Evolutionary conservation across 768 basidiomycete species (phyloP), one percentile per base, ranked within the genome.

Genomic region (Lepiota brunneoincarnata): DNA sequence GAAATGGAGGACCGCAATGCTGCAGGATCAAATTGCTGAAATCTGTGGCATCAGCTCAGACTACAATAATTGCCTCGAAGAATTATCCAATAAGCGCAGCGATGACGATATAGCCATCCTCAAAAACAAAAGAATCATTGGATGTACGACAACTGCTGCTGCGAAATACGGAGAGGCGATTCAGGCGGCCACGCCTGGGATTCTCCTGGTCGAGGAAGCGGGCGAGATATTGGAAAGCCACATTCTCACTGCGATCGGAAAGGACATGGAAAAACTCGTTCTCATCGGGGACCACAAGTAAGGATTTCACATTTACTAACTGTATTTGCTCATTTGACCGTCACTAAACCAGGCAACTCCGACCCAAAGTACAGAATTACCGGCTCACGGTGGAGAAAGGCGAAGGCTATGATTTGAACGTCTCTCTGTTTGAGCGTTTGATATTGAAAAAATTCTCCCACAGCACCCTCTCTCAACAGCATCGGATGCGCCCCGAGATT

Each of bases 401-500:
- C 1, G 78, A 83, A 2, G 86, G 85, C 2, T 88, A 72, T 58
- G 82, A 88, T 56, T 72, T 89, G 20, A 89, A 89, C 52, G 68
- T 73, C 46, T 86, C 84, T 0, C 68, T 89, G 0, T 89, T 89
- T 58, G 87, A 89, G 57, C 81, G 87, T 4, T 75, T 88, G 1
- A 81, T 87, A 17, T 64, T 80, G 9, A 75, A 76, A 54, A 79
- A 76, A 0, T 89, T 82, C 60, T 87, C 87, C 0, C 86, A 89
- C 61, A 59, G 67, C 43, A 81, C 75, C 0, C 76, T 89, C 15
- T 63, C 59, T 0, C 61, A 75, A 40, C 87, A 89, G 56, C 87
- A 88, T 61, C 80, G 87, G 11, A 89, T 89, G 87, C 75, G 87
- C 6, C 87, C 87, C 0, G 85, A 88, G 57, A 88, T 89, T 11